Base-by-base conservation (phyloP, 2,329 filamentous ascomycete species). In the Xenosphaeropsis pyriputrescens region DNA sequence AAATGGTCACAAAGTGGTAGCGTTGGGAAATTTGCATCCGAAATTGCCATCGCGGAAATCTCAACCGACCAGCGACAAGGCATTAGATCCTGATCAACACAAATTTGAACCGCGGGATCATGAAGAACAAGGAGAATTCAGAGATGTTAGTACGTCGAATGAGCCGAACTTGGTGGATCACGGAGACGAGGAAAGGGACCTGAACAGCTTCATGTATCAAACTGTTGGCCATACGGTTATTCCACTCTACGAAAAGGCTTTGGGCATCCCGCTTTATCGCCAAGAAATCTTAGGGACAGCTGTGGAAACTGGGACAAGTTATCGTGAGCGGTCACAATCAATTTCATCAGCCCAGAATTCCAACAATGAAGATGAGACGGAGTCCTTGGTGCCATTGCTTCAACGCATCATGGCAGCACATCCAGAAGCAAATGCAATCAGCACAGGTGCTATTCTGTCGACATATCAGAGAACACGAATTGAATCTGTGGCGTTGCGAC, bases 191-290 rank as follows among this genome's bases (percentile, higher is more conserved):
- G 63, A 67, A 44, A 61, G 69, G 39, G 84, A 96, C 57, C 69
- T 93, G 49, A 85, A 98, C 59, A 95, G 88, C 63, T 96, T 91
- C 75, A 98, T 98, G 91, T 98, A 96, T 65, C 91, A 98, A 65
- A 98, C 91, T 3, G 84, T 95, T 42, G 91, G 91, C 11, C 85
- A 96, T 59, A 70, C 75, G 41, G 65, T 95, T 14, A 79, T 96
- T 40, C 85, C 88, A 2, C 69, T 94, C 13, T 96, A 95, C 55
- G 77, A 79, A 42, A 59, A 72, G 35, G 86, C 85, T 26, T 76
- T 94, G 2, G 75, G 70, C 0, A 67, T 96, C 26, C 89, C 89
- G 17, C 67, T 98, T 2, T 95, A 91, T 58, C 78, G 91, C 15
- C 73, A 79, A 48, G 64, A 75, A 38, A 95, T 96, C 47, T 54